Conservation (phyloP, 2,329 filamentous ascomycete species). For the Penicillium sp. region DNA sequence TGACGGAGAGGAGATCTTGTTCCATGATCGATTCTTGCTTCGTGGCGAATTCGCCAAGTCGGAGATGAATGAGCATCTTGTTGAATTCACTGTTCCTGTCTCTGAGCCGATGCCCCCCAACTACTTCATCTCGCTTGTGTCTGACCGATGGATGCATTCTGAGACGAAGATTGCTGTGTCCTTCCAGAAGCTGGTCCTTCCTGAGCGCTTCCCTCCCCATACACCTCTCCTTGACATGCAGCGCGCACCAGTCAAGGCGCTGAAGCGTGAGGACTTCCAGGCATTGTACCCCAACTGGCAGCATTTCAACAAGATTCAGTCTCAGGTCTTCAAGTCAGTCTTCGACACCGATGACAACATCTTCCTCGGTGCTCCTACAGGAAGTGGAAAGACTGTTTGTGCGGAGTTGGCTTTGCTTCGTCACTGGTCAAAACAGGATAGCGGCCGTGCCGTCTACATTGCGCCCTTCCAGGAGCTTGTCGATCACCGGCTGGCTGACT, state of each 20-base stretch:
- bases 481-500: conserved; percentile 76
- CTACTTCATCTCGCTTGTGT: conserved; percentile 94
- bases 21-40: conserved; percentile 89
- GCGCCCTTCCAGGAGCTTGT: conserved; percentile 93
- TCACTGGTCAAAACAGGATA: conserved; percentile 73
- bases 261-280: conserved; percentile 82
- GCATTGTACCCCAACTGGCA: conserved; percentile 78
- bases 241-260: conserved; percentile 78
- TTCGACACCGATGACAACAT: conserved; percentile 92
- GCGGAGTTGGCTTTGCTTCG: conserved; percentile 89
- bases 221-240: conserved; percentile 91
- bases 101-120: conserved; percentile 98
- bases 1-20: conserved; percentile 92
- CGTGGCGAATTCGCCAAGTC: conserved; percentile 82
- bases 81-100: conserved; percentile 95
- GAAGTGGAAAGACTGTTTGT: conserved; percentile 94
- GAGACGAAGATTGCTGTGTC: conserved; percentile 91
- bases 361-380: conserved; percentile 86
- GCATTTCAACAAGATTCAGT: conserved; percentile 96
- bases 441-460: conserved; percentile 84
- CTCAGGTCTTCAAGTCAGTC: conserved; percentile 91
- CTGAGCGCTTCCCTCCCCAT: conserved; percentile 92
- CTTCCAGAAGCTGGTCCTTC: conserved; percentile 90
- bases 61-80: conserved; percentile 87
- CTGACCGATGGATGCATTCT: conserved; percentile 97